A percentile compares a stretch with the other conserved stretches of the same genome.
Conservation (phyloP, 106 monocot species). For the Dioscorea dumetorum region DNA sequence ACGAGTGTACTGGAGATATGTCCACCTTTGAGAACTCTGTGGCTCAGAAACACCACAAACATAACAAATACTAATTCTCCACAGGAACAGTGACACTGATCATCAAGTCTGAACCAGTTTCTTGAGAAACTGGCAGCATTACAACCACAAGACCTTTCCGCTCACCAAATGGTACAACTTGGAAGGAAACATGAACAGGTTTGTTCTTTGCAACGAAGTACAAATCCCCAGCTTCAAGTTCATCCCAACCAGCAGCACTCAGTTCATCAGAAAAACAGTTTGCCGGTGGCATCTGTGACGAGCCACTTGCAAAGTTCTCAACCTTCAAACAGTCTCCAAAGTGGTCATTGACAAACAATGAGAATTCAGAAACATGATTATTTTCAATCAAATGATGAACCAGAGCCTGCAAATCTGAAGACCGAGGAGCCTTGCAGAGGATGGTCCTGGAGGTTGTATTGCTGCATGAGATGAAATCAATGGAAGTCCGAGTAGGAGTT, state of each 20-base stretch:
- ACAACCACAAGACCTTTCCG: conserved; percentile 24
- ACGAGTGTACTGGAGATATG: no score
- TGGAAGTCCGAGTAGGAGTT: conserved; percentile 12
- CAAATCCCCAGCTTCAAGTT: neutral
- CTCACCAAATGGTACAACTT: conserved; percentile 8
- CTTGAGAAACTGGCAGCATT: conserved; percentile 7
- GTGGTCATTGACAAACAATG: conserved; percentile 14
- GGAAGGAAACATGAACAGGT: conserved; percentile 32
- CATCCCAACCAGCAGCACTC: conserved; percentile 3
- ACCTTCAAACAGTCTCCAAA: conserved; percentile 5
- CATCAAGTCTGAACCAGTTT: conserved; percentile 10
- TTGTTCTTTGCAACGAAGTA: conserved; percentile 17
- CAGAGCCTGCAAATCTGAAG: neutral
- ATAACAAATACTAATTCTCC: neutral
- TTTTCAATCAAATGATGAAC: neutral
- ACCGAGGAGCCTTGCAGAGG: conserved; percentile 21
- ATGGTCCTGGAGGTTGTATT: conserved; percentile 5
- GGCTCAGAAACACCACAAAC: neutral
- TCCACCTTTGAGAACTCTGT: no score
- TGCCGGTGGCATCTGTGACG: neutral
- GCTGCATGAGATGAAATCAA: neutral
- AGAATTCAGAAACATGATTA: conserved; percentile 12
- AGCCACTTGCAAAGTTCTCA: neutral
- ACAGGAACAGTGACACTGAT: conserved; percentile 30
- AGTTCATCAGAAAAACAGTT: no score